Evolutionary conservation across 116 monocot species (phyloP), one percentile per base, ranked within the genome.

Genomic region (Thalassia testudinum): DNA sequence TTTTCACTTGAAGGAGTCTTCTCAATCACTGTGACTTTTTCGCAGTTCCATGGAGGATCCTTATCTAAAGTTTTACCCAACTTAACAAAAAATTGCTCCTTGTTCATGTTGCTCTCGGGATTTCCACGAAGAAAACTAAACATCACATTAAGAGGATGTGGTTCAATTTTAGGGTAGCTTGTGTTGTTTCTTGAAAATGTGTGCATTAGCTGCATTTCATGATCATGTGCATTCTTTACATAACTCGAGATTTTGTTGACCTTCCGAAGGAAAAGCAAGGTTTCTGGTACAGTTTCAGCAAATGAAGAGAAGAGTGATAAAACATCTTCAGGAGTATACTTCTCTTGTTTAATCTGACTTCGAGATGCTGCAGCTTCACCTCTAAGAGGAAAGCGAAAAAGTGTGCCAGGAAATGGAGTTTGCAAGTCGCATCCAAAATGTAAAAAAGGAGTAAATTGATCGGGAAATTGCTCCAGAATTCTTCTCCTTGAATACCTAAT

Each of bases 331-430:
- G 99, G 79, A 42, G 86, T 53, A 78, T 99, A 99, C 37, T 75
- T 82, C 64, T 89, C 99, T 62, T 70, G 79, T 70, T 99, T 99
- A 63, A 99, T 99, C 63, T 99, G 85, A 59, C 99, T 99, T 76
- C 80, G 74, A 19, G 75, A 75, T 63, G 90, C 99, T 61, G 82
- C 59, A 59, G 30, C 50, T 67, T 82, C 90, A 64, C 54, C 75
- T 66, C 99, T 79, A 24, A 99, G 86, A 42, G 99, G 99, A 66
- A 99, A 99, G 24, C 99, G 82, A 64, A 99, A 99, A 30, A 99
- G 79, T 1, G 90, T 99, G 40, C 99, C 99, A 45, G 86, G 86
- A 80, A 77, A 99, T 43, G 83, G 47, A 66, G 82, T 62, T 51
- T 78, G 77, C 43, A 99, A 70, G 62, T 99, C 77, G 68, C 99